phyloP scores from a whole-genome alignment of 2,329 filamentous ascomycete species.

The Fusarium sp. region DNA sequence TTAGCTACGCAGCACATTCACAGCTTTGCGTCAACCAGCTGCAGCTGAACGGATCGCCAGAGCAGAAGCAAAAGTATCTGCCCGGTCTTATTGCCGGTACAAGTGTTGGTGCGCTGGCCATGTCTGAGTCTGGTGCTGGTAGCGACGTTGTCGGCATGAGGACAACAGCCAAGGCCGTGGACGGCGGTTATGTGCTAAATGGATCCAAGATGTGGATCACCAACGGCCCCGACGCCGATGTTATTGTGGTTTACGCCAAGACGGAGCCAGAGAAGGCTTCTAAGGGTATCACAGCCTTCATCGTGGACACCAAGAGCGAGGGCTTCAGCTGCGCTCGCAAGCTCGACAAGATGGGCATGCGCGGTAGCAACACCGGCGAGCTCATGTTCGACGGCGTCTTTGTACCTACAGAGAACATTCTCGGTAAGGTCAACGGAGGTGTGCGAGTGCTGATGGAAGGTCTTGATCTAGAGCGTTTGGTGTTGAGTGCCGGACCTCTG shows the following conservation, averaged over 20 bases:
- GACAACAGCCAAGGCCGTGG: constrained; percentile 81
- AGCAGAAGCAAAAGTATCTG: constrained; percentile 85
- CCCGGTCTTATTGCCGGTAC: constrained; percentile 85
- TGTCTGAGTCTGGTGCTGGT: constrained; percentile 92
- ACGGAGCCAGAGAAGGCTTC: constrained; percentile 83
- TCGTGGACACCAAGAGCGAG: constrained; percentile 77
- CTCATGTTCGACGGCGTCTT: constrained; percentile 92
- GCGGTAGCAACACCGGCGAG: constrained; percentile 95
- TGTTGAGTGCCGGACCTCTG: constrained; percentile 89
- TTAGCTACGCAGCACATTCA: constrained; percentile 95
- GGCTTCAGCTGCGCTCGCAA: constrained; percentile 92
- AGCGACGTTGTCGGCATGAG: constrained; percentile 98
- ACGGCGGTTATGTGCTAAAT: constrained; percentile 87
- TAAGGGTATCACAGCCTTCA: constrained; percentile 95
- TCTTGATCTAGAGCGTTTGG: constrained; percentile 91
- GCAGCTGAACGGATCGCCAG: constrained; percentile 84
- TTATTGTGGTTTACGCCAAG: constrained; percentile 97
- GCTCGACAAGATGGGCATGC: constrained; percentile 98
- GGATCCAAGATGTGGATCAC: constrained; percentile 99
- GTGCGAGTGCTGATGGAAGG: constrained; percentile 96
- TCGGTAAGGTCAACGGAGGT: constrained; percentile 84
- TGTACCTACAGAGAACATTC: constrained; percentile 83
- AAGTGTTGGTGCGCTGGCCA: constrained; percentile 88
- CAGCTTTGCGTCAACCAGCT: constrained; percentile 98
- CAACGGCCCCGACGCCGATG: constrained; percentile 94